A percentile compares a stretch with the other conserved stretches of the same genome.
phyloP scores from a whole-genome alignment of 257 asterid genomes.

The Rehmannia glutinosa region DNA sequence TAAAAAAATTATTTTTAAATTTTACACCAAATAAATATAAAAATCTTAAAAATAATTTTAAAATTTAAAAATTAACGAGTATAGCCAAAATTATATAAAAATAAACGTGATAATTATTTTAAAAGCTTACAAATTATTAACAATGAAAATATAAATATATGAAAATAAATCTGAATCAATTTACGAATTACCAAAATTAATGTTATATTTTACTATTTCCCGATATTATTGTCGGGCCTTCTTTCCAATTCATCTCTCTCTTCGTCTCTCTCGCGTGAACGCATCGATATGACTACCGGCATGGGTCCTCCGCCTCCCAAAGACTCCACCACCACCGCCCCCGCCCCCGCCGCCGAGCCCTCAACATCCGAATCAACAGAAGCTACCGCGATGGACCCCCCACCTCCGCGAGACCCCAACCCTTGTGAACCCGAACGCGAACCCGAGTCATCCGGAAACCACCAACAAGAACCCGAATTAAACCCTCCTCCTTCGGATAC shows the following conservation, averaged over 20 bases:
- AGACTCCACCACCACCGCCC: constrained; percentile 23
- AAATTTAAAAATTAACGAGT: too few relatives aligned
- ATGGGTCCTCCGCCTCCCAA: constrained; percentile 78
- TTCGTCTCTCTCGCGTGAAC: constrained; percentile 3
- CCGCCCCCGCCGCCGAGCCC: constrained; percentile 30
- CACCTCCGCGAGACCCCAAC: constrained; percentile 35
- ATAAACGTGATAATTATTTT: too few relatives aligned
- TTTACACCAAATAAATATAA: too few relatives aligned
- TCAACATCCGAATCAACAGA: constrained; percentile 26
- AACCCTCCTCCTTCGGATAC: constrained; percentile 21
- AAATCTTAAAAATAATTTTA: too few relatives aligned
- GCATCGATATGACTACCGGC: constrained; percentile 36
- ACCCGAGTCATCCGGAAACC: constrained; percentile 21
- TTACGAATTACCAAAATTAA: too few relatives aligned
- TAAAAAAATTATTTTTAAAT: too few relatives aligned
- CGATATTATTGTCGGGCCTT: too few relatives aligned
- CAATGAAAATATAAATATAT: too few relatives aligned
- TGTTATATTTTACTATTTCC: too few relatives aligned
- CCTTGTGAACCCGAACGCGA: constrained; percentile 25
- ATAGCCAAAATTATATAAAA: too few relatives aligned
- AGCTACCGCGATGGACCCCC: constrained; percentile 33
- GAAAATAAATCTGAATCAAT: too few relatives aligned
- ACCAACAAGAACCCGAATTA: constrained; percentile 15
- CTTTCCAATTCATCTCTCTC: constrained; percentile 12
- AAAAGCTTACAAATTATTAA: too few relatives aligned